Evolutionary conservation across 176 grass and related monocot genomes (phyloP).

Genomic region (Cenchrus purpureus): DNA sequence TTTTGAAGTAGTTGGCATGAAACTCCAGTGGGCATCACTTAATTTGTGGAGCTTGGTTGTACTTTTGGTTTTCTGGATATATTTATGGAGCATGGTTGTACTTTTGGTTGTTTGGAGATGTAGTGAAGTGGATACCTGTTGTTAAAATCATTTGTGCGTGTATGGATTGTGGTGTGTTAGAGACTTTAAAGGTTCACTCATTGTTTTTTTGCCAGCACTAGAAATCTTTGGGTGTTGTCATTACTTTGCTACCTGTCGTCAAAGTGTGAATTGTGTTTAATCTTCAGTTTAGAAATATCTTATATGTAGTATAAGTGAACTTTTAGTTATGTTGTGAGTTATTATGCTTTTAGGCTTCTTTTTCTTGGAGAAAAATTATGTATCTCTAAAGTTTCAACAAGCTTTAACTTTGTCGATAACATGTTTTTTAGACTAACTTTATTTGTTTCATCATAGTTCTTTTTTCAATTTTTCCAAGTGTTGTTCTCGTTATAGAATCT

Average conservation of each 20-base stretch:
- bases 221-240: too few species aligned
- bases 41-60: not conserved
- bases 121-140: constrained; percentile 2
- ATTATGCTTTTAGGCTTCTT: not conserved
- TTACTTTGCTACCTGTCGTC: not conserved
- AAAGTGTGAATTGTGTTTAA: not conserved
- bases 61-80: not conserved
- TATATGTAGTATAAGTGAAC: not conserved
- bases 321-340: not conserved
- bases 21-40: not conserved
- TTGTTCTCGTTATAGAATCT: not conserved
- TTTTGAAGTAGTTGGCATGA: not conserved
- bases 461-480: not conserved
- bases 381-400: not conserved
- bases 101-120: constrained; percentile 24
- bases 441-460: not conserved
- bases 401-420: not conserved
- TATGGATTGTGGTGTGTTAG: not conserved
- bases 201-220: not conserved
- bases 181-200: not conserved
- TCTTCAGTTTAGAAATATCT: not conserved
- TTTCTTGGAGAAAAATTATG: not conserved
- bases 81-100: not conserved
- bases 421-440: not conserved
- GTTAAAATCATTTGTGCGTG: not conserved